These are phyloP conservation scores for Ophiostoma sp. DNA, from an alignment of 2,329 filamentous ascomycete genomes.

Conservation along the genomic window DNA sequence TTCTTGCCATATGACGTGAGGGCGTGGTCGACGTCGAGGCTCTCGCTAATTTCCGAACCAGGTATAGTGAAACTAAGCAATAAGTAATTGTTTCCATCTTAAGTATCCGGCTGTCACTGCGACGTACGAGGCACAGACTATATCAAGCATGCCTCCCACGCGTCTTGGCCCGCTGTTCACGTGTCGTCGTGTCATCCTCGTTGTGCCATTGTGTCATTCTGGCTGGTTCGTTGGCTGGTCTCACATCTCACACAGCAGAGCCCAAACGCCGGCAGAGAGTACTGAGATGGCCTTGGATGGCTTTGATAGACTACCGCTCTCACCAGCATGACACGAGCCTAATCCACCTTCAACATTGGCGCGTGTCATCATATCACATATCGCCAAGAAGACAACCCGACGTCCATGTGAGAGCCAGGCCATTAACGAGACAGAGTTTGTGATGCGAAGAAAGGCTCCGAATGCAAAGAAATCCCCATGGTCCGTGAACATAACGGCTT, in stretches of 20 bases:
- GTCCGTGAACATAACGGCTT: neutral
- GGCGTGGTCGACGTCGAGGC: neutral
- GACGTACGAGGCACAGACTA: neutral
- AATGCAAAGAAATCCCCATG: too few species aligned
- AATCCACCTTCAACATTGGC: too few species aligned
- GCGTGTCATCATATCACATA: too few species aligned
- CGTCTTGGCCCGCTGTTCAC: neutral
- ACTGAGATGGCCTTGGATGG: too few species aligned
- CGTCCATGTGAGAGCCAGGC: neutral
- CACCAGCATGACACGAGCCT: too few species aligned
- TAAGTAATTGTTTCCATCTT: neutral
- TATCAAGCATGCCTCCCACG: conserved; percentile 6
- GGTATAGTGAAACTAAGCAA: neutral
- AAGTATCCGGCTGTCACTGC: neutral
- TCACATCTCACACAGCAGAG: neutral
- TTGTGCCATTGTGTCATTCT: neutral
- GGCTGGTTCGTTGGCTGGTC: neutral
- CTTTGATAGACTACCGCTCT: too few species aligned
- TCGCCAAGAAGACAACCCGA: neutral
- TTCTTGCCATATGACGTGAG: neutral
- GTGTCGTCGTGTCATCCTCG: neutral
- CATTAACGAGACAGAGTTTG: neutral
- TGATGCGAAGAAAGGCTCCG: neutral
- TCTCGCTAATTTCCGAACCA: conserved; percentile 1
- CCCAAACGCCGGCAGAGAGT: too few species aligned